Evolutionary conservation across 2,329 filamentous ascomycete genomes (phyloP).

Genomic region (Geosmithia putterillii): DNA sequence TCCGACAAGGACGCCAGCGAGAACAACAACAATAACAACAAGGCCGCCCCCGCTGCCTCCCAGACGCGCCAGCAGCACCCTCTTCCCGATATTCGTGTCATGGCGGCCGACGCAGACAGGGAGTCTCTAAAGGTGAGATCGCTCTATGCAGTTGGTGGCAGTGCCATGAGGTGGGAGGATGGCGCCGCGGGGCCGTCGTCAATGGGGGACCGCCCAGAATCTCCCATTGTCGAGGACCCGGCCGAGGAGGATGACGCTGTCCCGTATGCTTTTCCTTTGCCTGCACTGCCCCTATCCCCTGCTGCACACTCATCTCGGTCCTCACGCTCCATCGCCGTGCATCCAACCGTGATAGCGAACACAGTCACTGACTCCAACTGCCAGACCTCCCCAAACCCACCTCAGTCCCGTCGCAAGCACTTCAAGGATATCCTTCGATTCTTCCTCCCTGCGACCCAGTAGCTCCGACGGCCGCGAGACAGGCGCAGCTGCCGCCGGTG

Average conservation of each 20-base stretch:
- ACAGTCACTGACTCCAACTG: slow-evolving; percentile 12
- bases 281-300: slow-evolving; percentile 6
- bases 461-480: background rate
- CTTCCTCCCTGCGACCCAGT: slow-evolving; percentile 19
- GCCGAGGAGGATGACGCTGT: slow-evolving; percentile 39
- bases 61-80: slow-evolving; percentile 6
- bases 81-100: slow-evolving; percentile 36
- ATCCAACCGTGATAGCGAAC: background rate
- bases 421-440: slow-evolving; percentile 26
- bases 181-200: slow-evolving; percentile 15
- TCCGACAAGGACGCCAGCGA: background rate
- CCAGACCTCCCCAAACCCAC: slow-evolving; percentile 11
- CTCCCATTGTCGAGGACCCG: slow-evolving; percentile 33
- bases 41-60: background rate
- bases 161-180: slow-evolving; percentile 39
- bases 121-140: slow-evolving; percentile 58
- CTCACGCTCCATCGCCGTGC: background rate
- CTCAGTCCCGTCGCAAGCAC: slow-evolving; percentile 20
- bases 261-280: slow-evolving; percentile 34
- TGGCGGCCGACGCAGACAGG: slow-evolving; percentile 44
- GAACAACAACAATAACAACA: slow-evolving; percentile 7
- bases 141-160: slow-evolving; percentile 47
- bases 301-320: background rate
- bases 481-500: slow-evolving; percentile 27
- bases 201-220: slow-evolving; percentile 18